Conservation (phyloP, 495 filamentous ascomycete genomes). For the Halenospora varia region DNA sequence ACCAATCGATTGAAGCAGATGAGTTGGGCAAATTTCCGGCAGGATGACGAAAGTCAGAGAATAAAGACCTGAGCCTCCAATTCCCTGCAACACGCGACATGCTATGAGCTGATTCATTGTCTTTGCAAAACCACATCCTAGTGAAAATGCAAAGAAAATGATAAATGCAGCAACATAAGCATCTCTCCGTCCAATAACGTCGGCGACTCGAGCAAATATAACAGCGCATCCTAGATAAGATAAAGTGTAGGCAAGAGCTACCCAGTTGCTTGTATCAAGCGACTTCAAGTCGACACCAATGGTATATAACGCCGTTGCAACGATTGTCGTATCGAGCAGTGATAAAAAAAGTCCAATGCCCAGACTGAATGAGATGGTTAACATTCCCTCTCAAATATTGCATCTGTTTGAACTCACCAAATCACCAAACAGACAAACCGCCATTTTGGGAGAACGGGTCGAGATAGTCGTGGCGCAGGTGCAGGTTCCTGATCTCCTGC, state of each 20-base stretch:
- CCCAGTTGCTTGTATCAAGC: constrained; percentile 34
- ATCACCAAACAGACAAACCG: constrained; percentile 10
- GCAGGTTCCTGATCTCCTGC: too few species aligned
- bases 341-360: constrained; percentile 26
- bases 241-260: constrained; percentile 53
- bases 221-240: constrained; percentile 45
- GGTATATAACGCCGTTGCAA: constrained; percentile 26
- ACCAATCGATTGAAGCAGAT: constrained; percentile 32
- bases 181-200: constrained; percentile 46
- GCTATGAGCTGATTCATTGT: constrained; percentile 42
- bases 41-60: constrained; percentile 50
- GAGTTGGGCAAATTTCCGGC: constrained; percentile 43
- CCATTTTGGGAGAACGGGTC: constrained; percentile 15
- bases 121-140: constrained; percentile 45
- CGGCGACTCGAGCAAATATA: constrained; percentile 46
- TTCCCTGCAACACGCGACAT: constrained; percentile 37
- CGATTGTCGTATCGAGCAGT: constrained; percentile 26
- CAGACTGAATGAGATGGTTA: constrained; percentile 11
- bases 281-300: constrained; percentile 24
- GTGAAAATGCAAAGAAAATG: constrained; percentile 52
- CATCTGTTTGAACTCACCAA: constrained; percentile 5
- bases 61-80: constrained; percentile 40
- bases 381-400: not conserved
- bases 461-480: not conserved
- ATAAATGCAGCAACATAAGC: constrained; percentile 42